Evolutionary conservation across 345 rosid species (phyloP).

Genomic region (Gossypium australe): DNA sequence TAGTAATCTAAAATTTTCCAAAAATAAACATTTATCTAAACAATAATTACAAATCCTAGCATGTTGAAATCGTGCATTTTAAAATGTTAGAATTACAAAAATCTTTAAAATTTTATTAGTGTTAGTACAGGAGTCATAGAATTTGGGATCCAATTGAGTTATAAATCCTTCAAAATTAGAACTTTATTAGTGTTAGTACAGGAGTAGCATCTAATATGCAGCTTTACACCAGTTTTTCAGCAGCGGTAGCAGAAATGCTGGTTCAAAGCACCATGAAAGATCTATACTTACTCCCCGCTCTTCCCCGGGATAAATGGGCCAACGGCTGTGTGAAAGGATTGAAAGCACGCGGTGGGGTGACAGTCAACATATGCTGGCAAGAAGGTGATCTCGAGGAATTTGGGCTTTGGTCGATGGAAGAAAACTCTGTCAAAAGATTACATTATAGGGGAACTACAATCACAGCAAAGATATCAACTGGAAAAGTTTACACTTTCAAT

Average conservation of each 20-base stretch:
- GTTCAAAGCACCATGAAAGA: slow-evolving; percentile 78
- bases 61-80: too few relatives aligned
- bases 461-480: slow-evolving; percentile 34
- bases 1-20: too few relatives aligned
- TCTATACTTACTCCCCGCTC: slow-evolving; percentile 74
- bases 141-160: not conserved
- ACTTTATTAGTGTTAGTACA: not conserved
- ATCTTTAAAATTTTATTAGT: too few relatives aligned
- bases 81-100: too few relatives aligned
- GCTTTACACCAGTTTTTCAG: slow-evolving; percentile 47
- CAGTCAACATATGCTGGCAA: slow-evolving; percentile 64
- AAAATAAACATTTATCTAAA: too few relatives aligned
- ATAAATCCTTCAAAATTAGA: not conserved
- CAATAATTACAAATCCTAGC: too few relatives aligned
- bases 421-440: slow-evolving; percentile 29
- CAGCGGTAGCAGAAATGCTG: slow-evolving; percentile 81
- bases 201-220: not conserved
- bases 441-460: slow-evolving; percentile 52
- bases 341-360: slow-evolving; percentile 75
- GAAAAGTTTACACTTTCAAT: slow-evolving; percentile 53
- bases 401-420: slow-evolving; percentile 45
- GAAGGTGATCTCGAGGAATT: slow-evolving; percentile 72
- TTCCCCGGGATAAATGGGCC: slow-evolving; percentile 75
- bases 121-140: not conserved
- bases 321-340: slow-evolving; percentile 69